phyloP scores from a whole-genome alignment of 352 stramenopile genomes.

The Phytophthora nicotianae region DNA sequence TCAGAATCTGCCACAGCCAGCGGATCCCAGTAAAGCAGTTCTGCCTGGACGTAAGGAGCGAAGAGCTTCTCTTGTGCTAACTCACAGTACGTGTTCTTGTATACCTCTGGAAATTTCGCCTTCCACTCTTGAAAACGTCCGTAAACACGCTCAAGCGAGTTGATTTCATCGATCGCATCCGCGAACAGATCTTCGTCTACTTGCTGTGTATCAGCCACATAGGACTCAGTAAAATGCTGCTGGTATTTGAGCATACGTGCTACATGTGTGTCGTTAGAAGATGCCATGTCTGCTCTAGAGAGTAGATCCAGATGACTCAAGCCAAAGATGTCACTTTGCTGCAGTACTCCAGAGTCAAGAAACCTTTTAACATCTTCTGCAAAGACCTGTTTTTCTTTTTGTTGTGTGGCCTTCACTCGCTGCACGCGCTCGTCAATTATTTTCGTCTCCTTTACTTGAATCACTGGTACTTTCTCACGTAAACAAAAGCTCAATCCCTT shows the following conservation, averaged over 20 bases:
- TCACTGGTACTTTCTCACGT: constrained; percentile 62
- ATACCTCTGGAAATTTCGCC: constrained; percentile 68
- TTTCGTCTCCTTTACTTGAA: constrained; percentile 52
- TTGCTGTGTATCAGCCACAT: constrained; percentile 20
- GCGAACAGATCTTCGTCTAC: constrained; percentile 49
- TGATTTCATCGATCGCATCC: constrained; percentile 75
- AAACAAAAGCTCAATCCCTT: constrained; percentile 78
- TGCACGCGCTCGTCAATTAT: constrained; percentile 29
- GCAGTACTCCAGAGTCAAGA: constrained; percentile 24
- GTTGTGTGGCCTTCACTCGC: constrained; percentile 14
- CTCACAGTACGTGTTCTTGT: constrained; percentile 68
- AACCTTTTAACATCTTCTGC: constrained; percentile 16
- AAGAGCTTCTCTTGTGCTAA: constrained; percentile 66
- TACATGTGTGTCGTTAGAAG: neutral
- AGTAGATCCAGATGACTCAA: constrained; percentile 17
- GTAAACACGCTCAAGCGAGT: constrained; percentile 62
- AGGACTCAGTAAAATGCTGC: constrained; percentile 37
- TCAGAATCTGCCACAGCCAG: constrained; percentile 38
- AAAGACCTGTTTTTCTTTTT: constrained; percentile 24
- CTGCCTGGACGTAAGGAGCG: constrained; percentile 62
- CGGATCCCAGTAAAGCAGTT: constrained; percentile 74
- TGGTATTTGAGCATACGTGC: constrained; percentile 23
- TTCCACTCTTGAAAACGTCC: constrained; percentile 76
- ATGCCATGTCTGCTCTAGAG: constrained; percentile 2
- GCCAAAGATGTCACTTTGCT: constrained; percentile 24